A percentile compares a stretch with the other conserved stretches of the same genome.
phyloP scores from a whole-genome alignment of 2,329 filamentous ascomycete species.

The Phialophora macrospora region DNA sequence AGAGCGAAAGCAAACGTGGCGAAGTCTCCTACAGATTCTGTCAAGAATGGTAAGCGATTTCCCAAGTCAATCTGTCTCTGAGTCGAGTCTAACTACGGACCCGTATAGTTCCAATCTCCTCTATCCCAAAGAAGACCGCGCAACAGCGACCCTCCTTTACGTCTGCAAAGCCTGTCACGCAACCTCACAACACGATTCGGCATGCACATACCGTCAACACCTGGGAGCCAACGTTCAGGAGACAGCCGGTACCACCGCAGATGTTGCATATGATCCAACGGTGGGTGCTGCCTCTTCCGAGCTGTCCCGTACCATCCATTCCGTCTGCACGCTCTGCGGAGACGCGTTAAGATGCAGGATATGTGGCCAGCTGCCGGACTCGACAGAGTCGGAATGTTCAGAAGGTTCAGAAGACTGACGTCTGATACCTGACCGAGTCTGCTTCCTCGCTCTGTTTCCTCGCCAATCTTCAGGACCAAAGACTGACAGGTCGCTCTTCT shows the following conservation, averaged over 20 bases:
- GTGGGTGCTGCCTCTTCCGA: conserved; percentile 67
- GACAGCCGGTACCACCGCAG: conserved; percentile 95
- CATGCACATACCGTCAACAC: conserved; percentile 94
- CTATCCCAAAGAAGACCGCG: conserved; percentile 92
- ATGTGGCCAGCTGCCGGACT: conserved; percentile 53
- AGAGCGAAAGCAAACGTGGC: conserved; percentile 46
- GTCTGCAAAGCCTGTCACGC: conserved; percentile 95
- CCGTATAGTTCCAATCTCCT: conserved; percentile 84
- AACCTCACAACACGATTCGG: conserved; percentile 81
- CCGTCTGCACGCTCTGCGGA: conserved; percentile 63
- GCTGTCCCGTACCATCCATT: conserved; percentile 44
- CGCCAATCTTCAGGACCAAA: conserved; percentile 43
- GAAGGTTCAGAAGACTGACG: conserved; percentile 6
- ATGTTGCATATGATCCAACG: conserved; percentile 97
- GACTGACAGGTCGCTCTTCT: conserved; percentile 37
- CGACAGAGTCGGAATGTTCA: conserved; percentile 15
- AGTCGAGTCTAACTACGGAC: background rate
- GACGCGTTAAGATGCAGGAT: conserved; percentile 60
- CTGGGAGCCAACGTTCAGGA: conserved; percentile 90
- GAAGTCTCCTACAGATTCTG: conserved; percentile 96
- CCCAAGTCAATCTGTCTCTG: background rate
- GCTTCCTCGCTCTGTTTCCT: conserved; percentile 12
- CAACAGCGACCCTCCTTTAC: conserved; percentile 84
- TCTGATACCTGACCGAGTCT: conserved; percentile 15
- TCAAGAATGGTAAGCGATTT: conserved; percentile 75